Percentiles rank a stretch among this genome's conserved stretches.
phyloP scores from a whole-genome alignment of 305 asterid species.

The Solanum hybrid region DNA sequence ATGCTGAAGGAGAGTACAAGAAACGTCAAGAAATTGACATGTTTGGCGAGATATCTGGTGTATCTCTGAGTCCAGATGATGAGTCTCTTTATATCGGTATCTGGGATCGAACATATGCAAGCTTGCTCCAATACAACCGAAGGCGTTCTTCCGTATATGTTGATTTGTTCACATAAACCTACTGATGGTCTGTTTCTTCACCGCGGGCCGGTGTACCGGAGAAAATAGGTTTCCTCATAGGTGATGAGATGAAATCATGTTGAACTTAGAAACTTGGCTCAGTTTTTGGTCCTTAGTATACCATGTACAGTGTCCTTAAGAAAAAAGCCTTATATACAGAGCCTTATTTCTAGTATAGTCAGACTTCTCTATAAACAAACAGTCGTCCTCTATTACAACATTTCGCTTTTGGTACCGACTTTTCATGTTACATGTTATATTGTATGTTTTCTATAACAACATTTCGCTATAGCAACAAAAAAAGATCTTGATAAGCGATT shows the following conservation, averaged over 20 bases:
- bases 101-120: constrained; percentile 74
- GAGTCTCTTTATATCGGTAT: constrained; percentile 58
- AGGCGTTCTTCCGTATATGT: constrained; percentile 42
- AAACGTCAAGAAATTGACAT: constrained; percentile 60
- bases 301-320: background rate
- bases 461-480: background rate
- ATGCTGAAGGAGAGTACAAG: constrained; percentile 28
- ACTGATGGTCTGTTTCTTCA: background rate
- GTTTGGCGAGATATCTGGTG: constrained; percentile 80
- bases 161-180: constrained; percentile 37
- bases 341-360: background rate
- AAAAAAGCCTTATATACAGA: background rate
- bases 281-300: background rate
- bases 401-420: background rate
- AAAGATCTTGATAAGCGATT: background rate
- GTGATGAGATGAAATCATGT: background rate
- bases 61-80: constrained; percentile 59
- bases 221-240: background rate
- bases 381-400: background rate
- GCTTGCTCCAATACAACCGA: constrained; percentile 59
- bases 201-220: background rate
- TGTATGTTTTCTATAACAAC: background rate
- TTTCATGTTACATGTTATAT: background rate
- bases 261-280: background rate
- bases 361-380: background rate